phyloP scores from a whole-genome alignment of 1,284 basidiomycete species.

The Sphagnurus paluster region DNA sequence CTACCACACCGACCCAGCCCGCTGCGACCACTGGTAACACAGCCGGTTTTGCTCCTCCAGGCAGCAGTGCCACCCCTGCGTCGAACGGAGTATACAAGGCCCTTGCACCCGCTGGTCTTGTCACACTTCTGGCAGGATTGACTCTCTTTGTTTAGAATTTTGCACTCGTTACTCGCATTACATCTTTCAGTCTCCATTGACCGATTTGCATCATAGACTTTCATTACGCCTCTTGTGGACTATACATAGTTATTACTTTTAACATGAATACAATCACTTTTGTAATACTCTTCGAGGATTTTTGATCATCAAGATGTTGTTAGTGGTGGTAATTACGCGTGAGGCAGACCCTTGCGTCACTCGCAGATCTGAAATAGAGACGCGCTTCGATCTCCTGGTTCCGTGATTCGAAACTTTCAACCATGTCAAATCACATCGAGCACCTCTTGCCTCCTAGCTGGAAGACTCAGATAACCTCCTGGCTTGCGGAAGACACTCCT shows the following conservation, averaged over 20 bases:
- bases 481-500: slow-evolving; percentile 94
- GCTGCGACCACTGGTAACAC: slow-evolving; percentile 13
- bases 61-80: slow-evolving; percentile 22
- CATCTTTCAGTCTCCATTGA: background rate
- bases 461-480: slow-evolving; percentile 78
- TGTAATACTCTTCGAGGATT: no score
- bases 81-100: slow-evolving; percentile 29
- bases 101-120: slow-evolving; percentile 26
- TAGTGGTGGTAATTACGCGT: no score
- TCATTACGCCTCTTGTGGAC: background rate
- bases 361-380: background rate
- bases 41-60: slow-evolving; percentile 16
- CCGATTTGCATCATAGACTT: slow-evolving; percentile 1
- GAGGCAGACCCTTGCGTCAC: background rate
- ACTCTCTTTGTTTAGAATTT: slow-evolving; percentile 15
- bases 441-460: slow-evolving; percentile 90
- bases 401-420: background rate
- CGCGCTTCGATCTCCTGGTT: background rate
- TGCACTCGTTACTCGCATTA: background rate
- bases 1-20: slow-evolving; percentile 1
- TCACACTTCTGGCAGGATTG: slow-evolving; percentile 20
- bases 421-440: slow-evolving; percentile 49
- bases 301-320: no score
- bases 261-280: background rate
- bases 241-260: background rate